Conservation (phyloP, 768 basidiomycete genomes). For the Boletus tylopilopsis region DNA sequence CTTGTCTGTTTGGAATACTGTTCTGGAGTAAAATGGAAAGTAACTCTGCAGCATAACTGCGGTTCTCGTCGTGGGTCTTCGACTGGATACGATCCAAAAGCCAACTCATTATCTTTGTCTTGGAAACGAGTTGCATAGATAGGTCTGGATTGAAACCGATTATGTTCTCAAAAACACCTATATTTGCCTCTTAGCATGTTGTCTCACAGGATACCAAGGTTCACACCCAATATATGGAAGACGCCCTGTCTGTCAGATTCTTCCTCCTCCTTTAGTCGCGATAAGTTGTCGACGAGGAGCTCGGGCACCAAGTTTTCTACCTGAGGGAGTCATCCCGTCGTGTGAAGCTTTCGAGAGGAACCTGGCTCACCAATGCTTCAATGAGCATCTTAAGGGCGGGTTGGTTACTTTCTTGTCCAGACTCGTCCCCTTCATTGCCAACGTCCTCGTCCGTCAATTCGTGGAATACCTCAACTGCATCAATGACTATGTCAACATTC, state of each 20-base stretch:
- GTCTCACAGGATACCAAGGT: background rate
- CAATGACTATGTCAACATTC: conserved; percentile 96
- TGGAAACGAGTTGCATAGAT: conserved; percentile 62
- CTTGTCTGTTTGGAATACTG: conserved; percentile 62
- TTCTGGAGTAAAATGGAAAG: conserved; percentile 88
- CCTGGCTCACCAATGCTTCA: conserved; percentile 62
- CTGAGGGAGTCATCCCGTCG: conserved; percentile 37
- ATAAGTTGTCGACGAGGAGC: conserved; percentile 83
- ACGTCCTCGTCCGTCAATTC: conserved; percentile 98
- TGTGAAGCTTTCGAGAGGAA: background rate
- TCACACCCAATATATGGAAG: conserved; percentile 83
- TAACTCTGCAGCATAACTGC: conserved; percentile 89
- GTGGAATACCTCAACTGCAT: conserved; percentile 86
- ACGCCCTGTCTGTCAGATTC: conserved; percentile 90
- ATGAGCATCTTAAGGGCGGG: conserved; percentile 73
- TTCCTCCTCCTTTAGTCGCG: conserved; percentile 84
- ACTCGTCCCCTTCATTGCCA: conserved; percentile 70
- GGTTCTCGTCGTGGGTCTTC: conserved; percentile 82
- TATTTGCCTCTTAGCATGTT: background rate
- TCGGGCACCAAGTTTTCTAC: conserved; percentile 82
- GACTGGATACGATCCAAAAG: conserved; percentile 70
- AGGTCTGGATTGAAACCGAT: conserved; percentile 81
- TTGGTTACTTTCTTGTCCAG: conserved; percentile 55
- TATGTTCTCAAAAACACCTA: conserved; percentile 91
- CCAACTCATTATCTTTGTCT: conserved; percentile 78